phyloP scores from a whole-genome alignment of 306 rosid genomes.

The Senna tora region DNA sequence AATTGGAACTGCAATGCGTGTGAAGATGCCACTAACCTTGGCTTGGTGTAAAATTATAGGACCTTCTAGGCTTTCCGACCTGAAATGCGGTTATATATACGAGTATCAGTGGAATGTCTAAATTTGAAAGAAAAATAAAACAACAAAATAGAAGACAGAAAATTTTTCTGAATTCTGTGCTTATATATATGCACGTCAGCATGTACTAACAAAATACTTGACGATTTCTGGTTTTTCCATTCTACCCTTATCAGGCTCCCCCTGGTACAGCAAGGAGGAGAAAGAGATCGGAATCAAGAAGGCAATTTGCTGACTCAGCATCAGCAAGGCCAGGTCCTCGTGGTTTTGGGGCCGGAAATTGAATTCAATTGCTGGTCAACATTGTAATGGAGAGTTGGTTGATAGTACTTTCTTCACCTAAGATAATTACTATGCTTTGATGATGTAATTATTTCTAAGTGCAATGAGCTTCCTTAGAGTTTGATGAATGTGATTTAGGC shows the following conservation, averaged over 20 bases:
- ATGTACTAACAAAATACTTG: constrained; percentile 16
- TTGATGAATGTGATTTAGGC: constrained; percentile 38
- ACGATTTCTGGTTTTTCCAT: constrained; percentile 36
- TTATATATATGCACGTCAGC: constrained; percentile 11
- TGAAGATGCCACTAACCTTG: background rate
- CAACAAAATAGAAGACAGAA: background rate
- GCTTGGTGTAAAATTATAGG: constrained; percentile 4
- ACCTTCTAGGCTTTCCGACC: constrained; percentile 12
- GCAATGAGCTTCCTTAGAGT: constrained; percentile 31
- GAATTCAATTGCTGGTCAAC: constrained; percentile 29
- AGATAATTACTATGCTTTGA: constrained; percentile 11
- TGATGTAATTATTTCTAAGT: constrained; percentile 29
- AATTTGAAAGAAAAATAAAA: background rate
- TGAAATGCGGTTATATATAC: constrained; percentile 15
- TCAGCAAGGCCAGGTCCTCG: constrained; percentile 75
- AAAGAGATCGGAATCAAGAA: constrained; percentile 63
- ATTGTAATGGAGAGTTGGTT: constrained; percentile 19
- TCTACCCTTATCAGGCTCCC: constrained; percentile 50
- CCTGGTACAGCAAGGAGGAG: constrained; percentile 90
- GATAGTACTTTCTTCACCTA: constrained; percentile 17
- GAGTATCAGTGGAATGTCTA: background rate
- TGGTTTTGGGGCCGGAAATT: constrained; percentile 80
- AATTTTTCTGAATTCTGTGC: constrained; percentile 25
- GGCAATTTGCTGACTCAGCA: constrained; percentile 54
- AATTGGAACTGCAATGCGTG: background rate